phyloP scores from a whole-genome alignment of 495 filamentous ascomycete genomes.

The Aspergillus haitiensis region DNA sequence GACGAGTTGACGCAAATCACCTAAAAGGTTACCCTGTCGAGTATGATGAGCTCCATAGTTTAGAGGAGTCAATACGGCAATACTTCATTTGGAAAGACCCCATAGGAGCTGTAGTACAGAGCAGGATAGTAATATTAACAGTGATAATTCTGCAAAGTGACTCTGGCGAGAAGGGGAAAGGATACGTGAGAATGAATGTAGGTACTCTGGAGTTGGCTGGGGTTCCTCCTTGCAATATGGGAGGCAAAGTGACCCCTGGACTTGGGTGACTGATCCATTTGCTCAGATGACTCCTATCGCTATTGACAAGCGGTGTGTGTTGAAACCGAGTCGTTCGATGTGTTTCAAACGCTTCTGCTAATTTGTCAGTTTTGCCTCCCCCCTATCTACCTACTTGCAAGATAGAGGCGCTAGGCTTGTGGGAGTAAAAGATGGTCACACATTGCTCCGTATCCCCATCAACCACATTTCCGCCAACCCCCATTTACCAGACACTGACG shows the following conservation, averaged over 20 bases:
- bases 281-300: neutral
- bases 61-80: neutral
- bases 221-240: neutral
- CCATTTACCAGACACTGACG: neutral
- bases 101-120: neutral
- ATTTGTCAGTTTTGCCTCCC: neutral
- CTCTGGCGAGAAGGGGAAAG: neutral
- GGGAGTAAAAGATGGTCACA: neutral
- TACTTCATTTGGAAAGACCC: conserved; percentile 13
- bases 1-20: neutral
- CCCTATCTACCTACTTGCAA: neutral
- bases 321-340: neutral
- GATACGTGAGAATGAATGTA: neutral
- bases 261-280: conserved; percentile 4
- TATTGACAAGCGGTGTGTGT: conserved; percentile 12
- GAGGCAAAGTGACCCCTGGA: neutral
- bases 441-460: neutral
- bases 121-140: no score
- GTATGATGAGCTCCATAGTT: neutral
- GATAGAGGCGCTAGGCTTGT: neutral
- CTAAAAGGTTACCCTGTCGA: neutral
- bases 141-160: neutral
- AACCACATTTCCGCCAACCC: neutral
- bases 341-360: neutral
- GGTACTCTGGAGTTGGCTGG: neutral